Conservation (phyloP, 306 rosid species). For the Cercis canadensis region DNA sequence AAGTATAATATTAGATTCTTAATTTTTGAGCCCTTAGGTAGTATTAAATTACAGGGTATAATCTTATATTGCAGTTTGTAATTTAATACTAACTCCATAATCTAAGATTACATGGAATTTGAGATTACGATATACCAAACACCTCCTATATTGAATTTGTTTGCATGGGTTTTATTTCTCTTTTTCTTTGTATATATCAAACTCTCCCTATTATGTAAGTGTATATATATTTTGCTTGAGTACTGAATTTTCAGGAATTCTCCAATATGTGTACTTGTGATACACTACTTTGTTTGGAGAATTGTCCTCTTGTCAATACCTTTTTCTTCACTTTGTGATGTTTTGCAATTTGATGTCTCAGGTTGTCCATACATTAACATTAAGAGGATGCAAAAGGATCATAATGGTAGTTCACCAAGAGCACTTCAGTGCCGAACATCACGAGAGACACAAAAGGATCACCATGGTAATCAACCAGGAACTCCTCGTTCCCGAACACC, state of each 20-base stretch:
- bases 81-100: too few relatives aligned
- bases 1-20: too few relatives aligned
- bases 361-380: conserved; percentile 32
- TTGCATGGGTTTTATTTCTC: too few relatives aligned
- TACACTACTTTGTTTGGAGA: background rate
- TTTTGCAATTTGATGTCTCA: conserved; percentile 41
- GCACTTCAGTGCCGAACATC: conserved; percentile 34
- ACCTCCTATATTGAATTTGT: too few relatives aligned
- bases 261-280: background rate
- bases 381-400: conserved; percentile 55
- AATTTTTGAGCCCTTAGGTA: too few relatives aligned
- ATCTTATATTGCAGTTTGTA: too few relatives aligned
- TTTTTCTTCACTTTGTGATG: background rate
- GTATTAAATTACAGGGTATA: too few relatives aligned
- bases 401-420: conserved; percentile 42
- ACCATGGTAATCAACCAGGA: conserved; percentile 39
- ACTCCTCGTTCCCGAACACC: background rate
- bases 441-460: conserved; percentile 54
- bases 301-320: background rate
- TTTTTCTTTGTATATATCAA: too few relatives aligned
- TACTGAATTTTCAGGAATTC: background rate
- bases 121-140: too few relatives aligned
- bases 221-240: background rate
- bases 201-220: too few relatives aligned
- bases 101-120: too few relatives aligned